These are phyloP conservation scores for Clonostachys byssicola DNA, from an alignment of 2,329 filamentous ascomycete species.

Conservation along the genomic window DNA sequence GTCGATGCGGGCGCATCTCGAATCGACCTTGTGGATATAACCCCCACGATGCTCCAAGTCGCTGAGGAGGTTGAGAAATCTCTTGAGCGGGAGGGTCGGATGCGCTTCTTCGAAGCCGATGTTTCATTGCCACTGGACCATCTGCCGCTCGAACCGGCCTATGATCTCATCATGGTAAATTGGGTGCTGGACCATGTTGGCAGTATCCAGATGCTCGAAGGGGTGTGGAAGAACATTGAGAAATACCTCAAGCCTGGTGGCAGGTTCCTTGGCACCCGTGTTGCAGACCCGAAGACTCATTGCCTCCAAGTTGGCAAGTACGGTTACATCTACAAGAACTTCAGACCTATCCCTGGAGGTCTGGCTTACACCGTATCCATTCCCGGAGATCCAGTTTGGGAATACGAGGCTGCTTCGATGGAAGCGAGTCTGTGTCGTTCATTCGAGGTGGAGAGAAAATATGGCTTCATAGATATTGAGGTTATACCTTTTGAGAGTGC, in stretches of 20 bases:
- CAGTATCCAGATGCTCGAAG: constrained; percentile 12
- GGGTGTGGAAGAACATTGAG: constrained; percentile 18
- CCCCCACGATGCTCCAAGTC: background rate
- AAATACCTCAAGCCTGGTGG: constrained; percentile 17
- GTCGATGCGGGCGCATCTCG: background rate
- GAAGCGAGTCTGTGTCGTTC: background rate
- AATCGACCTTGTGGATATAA: constrained; percentile 1
- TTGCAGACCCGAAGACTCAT: background rate
- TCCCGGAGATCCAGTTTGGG: background rate
- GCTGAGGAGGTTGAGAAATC: background rate
- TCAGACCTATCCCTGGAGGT: background rate
- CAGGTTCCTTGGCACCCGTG: constrained; percentile 15
- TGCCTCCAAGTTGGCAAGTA: background rate
- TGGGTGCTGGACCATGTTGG: constrained; percentile 23
- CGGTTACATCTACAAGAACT: background rate
- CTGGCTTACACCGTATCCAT: background rate
- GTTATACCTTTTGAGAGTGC: background rate
- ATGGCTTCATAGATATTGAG: background rate
- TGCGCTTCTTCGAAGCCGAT: constrained; percentile 16
- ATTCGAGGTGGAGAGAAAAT: background rate
- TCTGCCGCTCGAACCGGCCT: constrained; percentile 8
- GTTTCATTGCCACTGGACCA: constrained; percentile 11
- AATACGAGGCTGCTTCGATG: background rate
- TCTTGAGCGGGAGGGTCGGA: constrained; percentile 3
- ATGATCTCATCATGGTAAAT: constrained; percentile 25